A percentile compares a stretch with the other conserved stretches of the same genome.
phyloP scores from a whole-genome alignment of 176 grass and related monocot species.

The Musa acuminata region DNA sequence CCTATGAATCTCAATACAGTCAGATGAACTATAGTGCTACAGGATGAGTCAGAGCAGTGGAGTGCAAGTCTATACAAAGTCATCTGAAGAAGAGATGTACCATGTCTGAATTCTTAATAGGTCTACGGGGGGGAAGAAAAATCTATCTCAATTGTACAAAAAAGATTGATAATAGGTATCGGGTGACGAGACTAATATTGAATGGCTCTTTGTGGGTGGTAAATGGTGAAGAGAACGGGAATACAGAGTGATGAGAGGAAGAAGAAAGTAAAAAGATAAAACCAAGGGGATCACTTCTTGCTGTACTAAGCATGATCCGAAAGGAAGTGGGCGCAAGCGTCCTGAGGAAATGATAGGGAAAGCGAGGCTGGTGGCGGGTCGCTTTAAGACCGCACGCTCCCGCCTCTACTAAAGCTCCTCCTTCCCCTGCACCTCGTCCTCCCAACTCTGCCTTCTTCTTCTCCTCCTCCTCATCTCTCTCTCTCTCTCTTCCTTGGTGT shows the following conservation, averaged over 20 bases:
- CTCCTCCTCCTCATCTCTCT: not conserved
- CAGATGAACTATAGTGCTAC: no score
- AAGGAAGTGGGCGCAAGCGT: not conserved
- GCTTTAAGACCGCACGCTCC: conserved; percentile 5
- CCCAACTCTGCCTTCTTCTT: not conserved
- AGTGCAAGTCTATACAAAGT: not conserved
- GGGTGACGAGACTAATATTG: not conserved
- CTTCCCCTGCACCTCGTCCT: not conserved
- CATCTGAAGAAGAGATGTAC: not conserved
- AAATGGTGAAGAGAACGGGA: not conserved
- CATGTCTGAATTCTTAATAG: no score
- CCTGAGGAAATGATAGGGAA: not conserved
- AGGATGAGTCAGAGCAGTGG: no score
- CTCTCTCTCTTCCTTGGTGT: not conserved
- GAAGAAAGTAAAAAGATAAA: not conserved
- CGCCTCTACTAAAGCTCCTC: conserved; percentile 8
- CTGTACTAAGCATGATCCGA: not conserved
- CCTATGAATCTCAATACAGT: no score
- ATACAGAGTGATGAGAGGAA: no score
- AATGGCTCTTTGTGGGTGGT: not conserved
- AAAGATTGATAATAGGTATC: no score
- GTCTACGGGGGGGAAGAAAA: no score
- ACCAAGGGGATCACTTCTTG: not conserved
- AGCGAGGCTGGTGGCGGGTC: not conserved
- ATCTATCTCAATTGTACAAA: no score